Evolutionary conservation across 441 rosid genomes (phyloP).

Genomic region (Gossypium laxum): DNA sequence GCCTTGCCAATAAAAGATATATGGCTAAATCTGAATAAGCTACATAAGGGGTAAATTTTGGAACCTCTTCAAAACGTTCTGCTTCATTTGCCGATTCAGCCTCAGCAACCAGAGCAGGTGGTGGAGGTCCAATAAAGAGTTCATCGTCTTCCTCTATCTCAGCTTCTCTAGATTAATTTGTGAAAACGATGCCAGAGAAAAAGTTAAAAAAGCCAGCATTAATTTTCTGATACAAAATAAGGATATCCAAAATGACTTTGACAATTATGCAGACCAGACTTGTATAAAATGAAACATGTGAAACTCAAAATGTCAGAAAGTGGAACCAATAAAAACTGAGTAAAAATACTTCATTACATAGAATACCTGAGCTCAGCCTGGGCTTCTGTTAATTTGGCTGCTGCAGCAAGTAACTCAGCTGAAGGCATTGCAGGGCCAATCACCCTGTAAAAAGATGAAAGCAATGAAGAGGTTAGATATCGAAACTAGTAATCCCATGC

Average conservation of each 20-base stretch:
- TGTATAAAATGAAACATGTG: background rate
- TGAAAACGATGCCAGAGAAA: slow-evolving; percentile 8
- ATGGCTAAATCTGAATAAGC: slow-evolving; percentile 9
- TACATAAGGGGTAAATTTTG: slow-evolving; percentile 16
- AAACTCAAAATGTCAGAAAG: background rate
- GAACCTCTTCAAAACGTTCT: slow-evolving; percentile 89
- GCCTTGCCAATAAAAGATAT: background rate
- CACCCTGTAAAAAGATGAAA: slow-evolving; percentile 38
- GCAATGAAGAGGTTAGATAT: slow-evolving; percentile 6
- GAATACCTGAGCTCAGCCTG: slow-evolving; percentile 71
- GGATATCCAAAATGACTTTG: background rate
- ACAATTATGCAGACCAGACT: background rate
- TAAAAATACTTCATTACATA: background rate
- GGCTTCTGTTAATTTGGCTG: slow-evolving; percentile 89
- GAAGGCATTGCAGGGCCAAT: slow-evolving; percentile 94
- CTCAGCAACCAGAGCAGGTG: slow-evolving; percentile 85
- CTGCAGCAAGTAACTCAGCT: slow-evolving; percentile 82
- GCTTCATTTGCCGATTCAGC: slow-evolving; percentile 84
- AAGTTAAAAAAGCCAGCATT: slow-evolving; percentile 2
- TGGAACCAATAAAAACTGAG: background rate
- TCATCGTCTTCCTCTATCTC: slow-evolving; percentile 76
- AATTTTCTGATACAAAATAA: background rate
- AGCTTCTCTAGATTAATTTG: slow-evolving; percentile 49
- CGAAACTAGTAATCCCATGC: background rate
- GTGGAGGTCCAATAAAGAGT: slow-evolving; percentile 76